Evolutionary conservation across 2,329 filamentous ascomycete genomes (phyloP).

Genomic region (Trichoderma aggressivum): DNA sequence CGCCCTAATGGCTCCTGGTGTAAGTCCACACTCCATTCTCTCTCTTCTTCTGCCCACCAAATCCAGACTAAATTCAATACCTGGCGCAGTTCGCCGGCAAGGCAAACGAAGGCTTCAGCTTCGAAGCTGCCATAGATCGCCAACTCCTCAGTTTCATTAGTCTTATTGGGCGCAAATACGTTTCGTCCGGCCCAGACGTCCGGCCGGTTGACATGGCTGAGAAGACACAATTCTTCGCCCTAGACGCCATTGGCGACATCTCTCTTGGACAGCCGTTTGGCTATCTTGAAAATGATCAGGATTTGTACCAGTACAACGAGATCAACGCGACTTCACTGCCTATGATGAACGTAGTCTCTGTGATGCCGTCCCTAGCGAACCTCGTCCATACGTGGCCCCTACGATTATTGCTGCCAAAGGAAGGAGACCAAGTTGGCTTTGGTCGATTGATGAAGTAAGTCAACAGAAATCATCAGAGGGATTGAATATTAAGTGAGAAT

Average conservation of each 20-base stretch:
- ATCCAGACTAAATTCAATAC: neutral
- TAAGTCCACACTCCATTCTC: constrained; percentile 26
- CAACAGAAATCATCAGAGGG: neutral
- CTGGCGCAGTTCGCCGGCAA: constrained; percentile 46
- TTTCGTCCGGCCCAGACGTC: constrained; percentile 35
- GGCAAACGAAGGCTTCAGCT: constrained; percentile 43
- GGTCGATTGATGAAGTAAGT: constrained; percentile 39
- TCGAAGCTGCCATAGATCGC: constrained; percentile 40
- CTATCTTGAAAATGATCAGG: constrained; percentile 46
- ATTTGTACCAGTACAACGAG: constrained; percentile 45
- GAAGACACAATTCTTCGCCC: constrained; percentile 50
- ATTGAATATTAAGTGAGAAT: neutral
- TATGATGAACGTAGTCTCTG: constrained; percentile 36
- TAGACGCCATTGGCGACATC: constrained; percentile 53
- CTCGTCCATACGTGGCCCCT: constrained; percentile 38
- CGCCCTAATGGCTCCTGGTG: constrained; percentile 44
- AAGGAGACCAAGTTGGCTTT: constrained; percentile 38
- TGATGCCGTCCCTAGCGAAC: constrained; percentile 36
- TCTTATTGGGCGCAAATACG: constrained; percentile 47
- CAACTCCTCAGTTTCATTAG: constrained; percentile 40
- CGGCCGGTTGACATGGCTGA: constrained; percentile 46
- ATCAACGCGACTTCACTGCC: constrained; percentile 42
- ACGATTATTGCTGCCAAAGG: constrained; percentile 33
- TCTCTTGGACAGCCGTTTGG: constrained; percentile 52
- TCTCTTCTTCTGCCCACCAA: neutral